Base-by-base conservation (phyloP, 78 protist species). In the Dictyostelium firmibasis region DNA sequence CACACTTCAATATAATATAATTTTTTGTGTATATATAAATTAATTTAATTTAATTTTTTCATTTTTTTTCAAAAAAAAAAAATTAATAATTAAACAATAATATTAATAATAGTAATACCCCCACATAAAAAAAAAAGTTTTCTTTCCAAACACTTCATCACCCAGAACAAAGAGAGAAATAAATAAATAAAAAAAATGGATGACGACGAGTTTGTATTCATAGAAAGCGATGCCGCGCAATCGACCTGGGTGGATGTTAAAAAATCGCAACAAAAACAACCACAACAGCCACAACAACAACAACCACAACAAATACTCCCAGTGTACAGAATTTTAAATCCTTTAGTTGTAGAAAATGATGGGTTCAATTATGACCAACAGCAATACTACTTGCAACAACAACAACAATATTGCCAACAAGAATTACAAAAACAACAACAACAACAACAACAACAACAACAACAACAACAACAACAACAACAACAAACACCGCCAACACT, bases 121-220 rank as follows among this genome's bases (percentile, higher is more conserved):
- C n/a, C 70, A 60, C 67, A 57, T 20, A 60, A 20, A 60, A 60
- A 60, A 20, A 14, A 50, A 50, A n/a, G n/a, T n/a, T n/a, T n/a
- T n/a, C n/a, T n/a, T n/a, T n/a, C n/a, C n/a, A n/a, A n/a, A n/a
- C n/a, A n/a, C n/a, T n/a, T n/a, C n/a, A n/a, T n/a, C n/a, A n/a
- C n/a, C n/a, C n/a, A n/a, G n/a, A n/a, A 13, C 23, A 60, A 60
- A 60, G 3, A 60, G 23, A 60, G 6, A 23, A 67, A 64, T 20
- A 64, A 67, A 67, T 3, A 67, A 67, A 8, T 10, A 67, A 67
- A 6, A 70, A 75, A 75, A 75, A 36, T 75, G 50, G 81, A 75
- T 18, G 81, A 84, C 18, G 89, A 84, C 31, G 89, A 84, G 10
- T 84, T 84, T 69, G 89, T 84, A 5, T 38, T 84, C 10, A 74